A percentile compares a stretch with the other conserved stretches of the same genome.
These are phyloP conservation scores for Marasmius tenuissimus DNA, from an alignment of 1,284 basidiomycete species.

Conservation along the genomic window DNA sequence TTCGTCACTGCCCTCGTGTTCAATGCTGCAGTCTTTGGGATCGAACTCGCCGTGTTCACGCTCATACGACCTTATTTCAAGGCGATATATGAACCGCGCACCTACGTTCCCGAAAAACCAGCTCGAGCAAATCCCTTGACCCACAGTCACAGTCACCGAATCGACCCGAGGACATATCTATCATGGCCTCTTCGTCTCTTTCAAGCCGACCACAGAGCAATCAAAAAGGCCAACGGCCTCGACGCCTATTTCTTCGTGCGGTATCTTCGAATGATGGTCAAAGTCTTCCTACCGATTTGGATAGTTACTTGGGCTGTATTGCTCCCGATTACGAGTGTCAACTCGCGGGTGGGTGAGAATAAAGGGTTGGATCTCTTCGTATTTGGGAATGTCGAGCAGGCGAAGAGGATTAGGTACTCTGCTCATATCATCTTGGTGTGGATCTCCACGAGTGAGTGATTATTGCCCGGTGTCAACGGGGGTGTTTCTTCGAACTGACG, in stretches of 20 bases:
- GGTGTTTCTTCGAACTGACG: background rate
- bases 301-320: slow-evolving; percentile 71
- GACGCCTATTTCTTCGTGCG: slow-evolving; percentile 95
- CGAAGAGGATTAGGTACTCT: slow-evolving; percentile 61
- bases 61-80: slow-evolving; percentile 71
- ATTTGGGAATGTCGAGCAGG: slow-evolving; percentile 73
- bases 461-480: background rate
- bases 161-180: slow-evolving; percentile 45
- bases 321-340: slow-evolving; percentile 66
- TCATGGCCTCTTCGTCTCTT: slow-evolving; percentile 63
- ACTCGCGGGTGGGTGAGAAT: slow-evolving; percentile 46
- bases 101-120: slow-evolving; percentile 50
- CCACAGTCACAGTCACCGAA: slow-evolving; percentile 20
- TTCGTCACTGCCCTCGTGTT: slow-evolving; percentile 80
- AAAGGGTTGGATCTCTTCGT: slow-evolving; percentile 75
- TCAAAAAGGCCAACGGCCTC: slow-evolving; percentile 76
- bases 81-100: slow-evolving; percentile 80
- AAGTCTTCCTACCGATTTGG: slow-evolving; percentile 84
- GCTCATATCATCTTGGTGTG: slow-evolving; percentile 77
- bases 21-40: slow-evolving; percentile 66
- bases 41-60: slow-evolving; percentile 71
- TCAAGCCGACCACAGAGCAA: slow-evolving; percentile 59
- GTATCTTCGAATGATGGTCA: slow-evolving; percentile 81
- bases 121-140: slow-evolving; percentile 7
- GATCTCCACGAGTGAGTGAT: slow-evolving; percentile 68